These are phyloP conservation scores for Colletotrichum orchidophilum DNA, from an alignment of 2,329 filamentous ascomycete species.

Conservation along the genomic window DNA sequence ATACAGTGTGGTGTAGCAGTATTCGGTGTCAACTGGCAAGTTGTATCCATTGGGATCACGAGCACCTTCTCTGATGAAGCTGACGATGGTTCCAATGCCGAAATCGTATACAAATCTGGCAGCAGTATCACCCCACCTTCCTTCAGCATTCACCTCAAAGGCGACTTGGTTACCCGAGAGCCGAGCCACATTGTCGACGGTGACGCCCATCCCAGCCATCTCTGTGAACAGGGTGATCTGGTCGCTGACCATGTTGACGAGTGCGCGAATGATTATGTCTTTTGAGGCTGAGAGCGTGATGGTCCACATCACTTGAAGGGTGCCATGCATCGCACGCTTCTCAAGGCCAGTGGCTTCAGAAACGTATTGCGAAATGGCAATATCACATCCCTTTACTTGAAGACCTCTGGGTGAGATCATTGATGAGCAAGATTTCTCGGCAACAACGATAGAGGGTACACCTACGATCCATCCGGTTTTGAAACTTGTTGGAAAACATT, in stretches of 20 bases:
- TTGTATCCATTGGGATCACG: not conserved
- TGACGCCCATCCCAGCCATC: not conserved
- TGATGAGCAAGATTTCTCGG: not conserved
- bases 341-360: not conserved
- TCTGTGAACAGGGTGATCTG: not conserved
- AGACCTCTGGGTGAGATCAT: not conserved
- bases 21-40: not conserved
- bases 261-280: not conserved
- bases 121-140: not conserved
- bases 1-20: not conserved
- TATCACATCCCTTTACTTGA: not conserved
- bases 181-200: not conserved
- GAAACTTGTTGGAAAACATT: not conserved
- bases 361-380: not conserved
- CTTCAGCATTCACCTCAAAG: not conserved
- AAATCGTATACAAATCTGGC: not conserved
- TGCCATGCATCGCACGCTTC: not conserved
- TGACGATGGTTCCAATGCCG: not conserved
- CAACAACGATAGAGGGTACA: not conserved
- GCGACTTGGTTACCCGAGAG: not conserved
- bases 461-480: not conserved
- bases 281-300: not conserved
- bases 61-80: not conserved
- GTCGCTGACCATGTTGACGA: not conserved
- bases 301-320: not conserved